Evolutionary conservation across 78 protist species (phyloP).

Genomic region (Bodo saltans): DNA sequence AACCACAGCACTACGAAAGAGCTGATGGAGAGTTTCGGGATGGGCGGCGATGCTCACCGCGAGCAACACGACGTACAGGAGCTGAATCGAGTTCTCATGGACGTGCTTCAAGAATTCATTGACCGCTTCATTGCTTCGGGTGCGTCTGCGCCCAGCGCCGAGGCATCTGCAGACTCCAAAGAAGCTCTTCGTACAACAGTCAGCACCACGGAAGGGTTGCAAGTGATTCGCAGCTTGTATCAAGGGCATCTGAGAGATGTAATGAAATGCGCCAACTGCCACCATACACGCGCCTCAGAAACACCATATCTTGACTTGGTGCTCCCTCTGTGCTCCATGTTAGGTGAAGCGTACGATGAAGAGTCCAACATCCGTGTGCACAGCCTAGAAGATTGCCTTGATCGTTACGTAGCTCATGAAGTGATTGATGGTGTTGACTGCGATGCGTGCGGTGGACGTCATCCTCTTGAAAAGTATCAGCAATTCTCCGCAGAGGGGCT

Average conservation of each 20-base stretch:
- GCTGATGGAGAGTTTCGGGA: slow-evolving; percentile 82
- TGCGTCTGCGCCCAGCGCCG: no score
- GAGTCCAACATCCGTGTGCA: background rate
- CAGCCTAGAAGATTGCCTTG: slow-evolving; percentile 42
- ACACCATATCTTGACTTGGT: slow-evolving; percentile 22
- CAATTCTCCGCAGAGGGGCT: background rate
- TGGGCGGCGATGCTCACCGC: slow-evolving; percentile 84
- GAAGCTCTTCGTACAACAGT: no score
- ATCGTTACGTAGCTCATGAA: slow-evolving; percentile 35
- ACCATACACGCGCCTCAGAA: background rate
- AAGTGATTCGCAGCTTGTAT: background rate
- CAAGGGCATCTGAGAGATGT: slow-evolving; percentile 7
- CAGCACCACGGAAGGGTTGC: background rate
- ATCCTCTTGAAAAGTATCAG: slow-evolving; percentile 32
- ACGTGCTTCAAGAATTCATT: slow-evolving; percentile 77
- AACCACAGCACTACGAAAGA: slow-evolving; percentile 61
- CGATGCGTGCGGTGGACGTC: slow-evolving; percentile 38
- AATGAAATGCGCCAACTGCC: slow-evolving; percentile 21
- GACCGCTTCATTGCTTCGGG: no score
- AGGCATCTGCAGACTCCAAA: no score
- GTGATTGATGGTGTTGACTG: slow-evolving; percentile 22
- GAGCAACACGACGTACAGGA: slow-evolving; percentile 97
- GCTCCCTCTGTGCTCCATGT: no score
- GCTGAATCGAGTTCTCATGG: slow-evolving; percentile 88
- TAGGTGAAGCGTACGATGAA: no score